Conservation (phyloP, 202 grass and related monocot genomes). For the Tripidium arundinaceum region DNA sequence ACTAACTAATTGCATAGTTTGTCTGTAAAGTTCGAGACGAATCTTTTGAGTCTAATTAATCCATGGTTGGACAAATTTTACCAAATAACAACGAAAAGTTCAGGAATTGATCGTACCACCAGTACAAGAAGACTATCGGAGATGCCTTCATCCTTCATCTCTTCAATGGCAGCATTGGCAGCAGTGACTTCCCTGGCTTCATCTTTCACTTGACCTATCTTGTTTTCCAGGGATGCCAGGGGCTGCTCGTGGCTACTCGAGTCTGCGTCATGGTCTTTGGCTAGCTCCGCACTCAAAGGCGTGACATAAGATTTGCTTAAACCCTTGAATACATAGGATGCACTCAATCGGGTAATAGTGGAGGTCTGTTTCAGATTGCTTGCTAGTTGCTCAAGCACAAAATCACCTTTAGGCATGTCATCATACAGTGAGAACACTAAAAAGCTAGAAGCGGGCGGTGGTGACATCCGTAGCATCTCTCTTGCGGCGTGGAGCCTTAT, state of each 20-base stretch:
- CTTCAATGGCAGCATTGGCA: constrained; percentile 61
- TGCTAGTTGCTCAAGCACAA: constrained; percentile 74
- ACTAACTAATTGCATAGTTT: too few species aligned
- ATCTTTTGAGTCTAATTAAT: too few species aligned
- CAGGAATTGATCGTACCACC: constrained; percentile 44
- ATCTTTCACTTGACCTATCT: constrained; percentile 66
- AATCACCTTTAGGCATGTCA: constrained; percentile 80
- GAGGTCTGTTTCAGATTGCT: constrained; percentile 64
- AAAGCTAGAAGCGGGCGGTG: constrained; percentile 59
- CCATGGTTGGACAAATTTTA: too few species aligned
- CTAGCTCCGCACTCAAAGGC: constrained; percentile 31
- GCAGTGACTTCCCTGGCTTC: constrained; percentile 61
- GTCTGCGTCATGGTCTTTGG: constrained; percentile 34
- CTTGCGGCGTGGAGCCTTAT: constrained; percentile 88
- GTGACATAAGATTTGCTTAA: constrained; percentile 43
- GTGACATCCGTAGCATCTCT: constrained; percentile 81
- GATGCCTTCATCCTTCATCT: constrained; percentile 77
- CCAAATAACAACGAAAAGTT: background rate
- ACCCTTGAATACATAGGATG: constrained; percentile 70
- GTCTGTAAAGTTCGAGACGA: too few species aligned
- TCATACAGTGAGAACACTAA: constrained; percentile 79
- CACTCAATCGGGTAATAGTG: constrained; percentile 54
- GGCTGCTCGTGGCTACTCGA: constrained; percentile 33
- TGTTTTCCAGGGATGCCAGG: constrained; percentile 46
- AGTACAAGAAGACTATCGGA: constrained; percentile 76